Percentiles rank a stretch among this genome's conserved stretches.
These are phyloP conservation scores for Parastagonospora nodorum DNA, from an alignment of 2,329 filamentous ascomycete species.

Conservation along the genomic window DNA sequence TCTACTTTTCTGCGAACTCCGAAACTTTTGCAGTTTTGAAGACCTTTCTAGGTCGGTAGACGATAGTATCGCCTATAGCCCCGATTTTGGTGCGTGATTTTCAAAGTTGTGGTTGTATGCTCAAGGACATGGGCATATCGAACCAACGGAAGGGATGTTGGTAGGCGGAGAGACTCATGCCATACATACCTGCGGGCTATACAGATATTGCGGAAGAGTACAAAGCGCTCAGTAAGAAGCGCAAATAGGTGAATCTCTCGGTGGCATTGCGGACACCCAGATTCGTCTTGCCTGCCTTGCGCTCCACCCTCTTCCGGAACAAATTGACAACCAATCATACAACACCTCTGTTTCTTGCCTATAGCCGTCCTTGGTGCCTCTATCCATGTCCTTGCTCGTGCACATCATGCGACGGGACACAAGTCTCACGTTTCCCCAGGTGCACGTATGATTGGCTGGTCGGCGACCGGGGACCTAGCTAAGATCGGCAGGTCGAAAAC, in stretches of 20 bases:
- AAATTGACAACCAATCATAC: too few relatives aligned
- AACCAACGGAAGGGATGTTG: constrained; percentile 27
- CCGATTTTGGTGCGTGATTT: constrained; percentile 33
- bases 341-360: too few relatives aligned
- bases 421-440: constrained; percentile 24
- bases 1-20: too few relatives aligned
- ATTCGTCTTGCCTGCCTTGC: too few relatives aligned
- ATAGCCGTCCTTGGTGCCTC: too few relatives aligned
- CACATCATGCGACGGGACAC: not conserved
- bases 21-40: too few relatives aligned
- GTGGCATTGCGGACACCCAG: too few relatives aligned
- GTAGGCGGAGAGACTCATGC: constrained; percentile 27
- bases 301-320: not conserved
- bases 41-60: too few relatives aligned
- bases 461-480: constrained; percentile 5
- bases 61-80: too few relatives aligned
- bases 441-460: constrained; percentile 15
- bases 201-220: constrained; percentile 30
- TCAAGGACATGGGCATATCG: constrained; percentile 30
- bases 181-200: constrained; percentile 35
- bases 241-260: not conserved
- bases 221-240: constrained; percentile 5
- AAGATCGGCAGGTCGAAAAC: constrained; percentile 15
- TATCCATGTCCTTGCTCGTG: too few relatives aligned
- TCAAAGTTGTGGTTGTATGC: constrained; percentile 34